These are phyloP conservation scores for Blastomyces parvus DNA, from an alignment of 2,329 filamentous ascomycete genomes.

Conservation along the genomic window DNA sequence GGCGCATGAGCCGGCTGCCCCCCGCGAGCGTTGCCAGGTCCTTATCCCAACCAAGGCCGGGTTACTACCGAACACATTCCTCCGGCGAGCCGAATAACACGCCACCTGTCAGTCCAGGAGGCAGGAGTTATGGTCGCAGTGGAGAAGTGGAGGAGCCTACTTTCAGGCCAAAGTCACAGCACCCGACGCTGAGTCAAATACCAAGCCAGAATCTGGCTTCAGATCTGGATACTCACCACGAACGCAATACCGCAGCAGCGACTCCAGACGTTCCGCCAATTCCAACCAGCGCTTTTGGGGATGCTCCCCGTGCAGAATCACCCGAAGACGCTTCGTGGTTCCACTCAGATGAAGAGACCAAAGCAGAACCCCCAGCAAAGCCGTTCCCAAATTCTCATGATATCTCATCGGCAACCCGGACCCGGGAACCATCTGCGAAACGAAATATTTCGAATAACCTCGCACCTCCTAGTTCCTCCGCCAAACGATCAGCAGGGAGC, in stretches of 20 bases:
- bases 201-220: slow-evolving; percentile 43
- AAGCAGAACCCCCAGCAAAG: slow-evolving; percentile 11
- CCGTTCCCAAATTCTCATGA: slow-evolving; percentile 18
- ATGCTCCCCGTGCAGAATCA: slow-evolving; percentile 25
- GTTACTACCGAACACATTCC: slow-evolving; percentile 69
- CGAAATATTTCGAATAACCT: slow-evolving; percentile 35
- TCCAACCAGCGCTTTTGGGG: slow-evolving; percentile 18
- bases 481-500: slow-evolving; percentile 36
- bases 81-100: slow-evolving; percentile 42
- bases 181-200: slow-evolving; percentile 61
- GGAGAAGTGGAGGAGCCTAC: slow-evolving; percentile 37
- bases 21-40: slow-evolving; percentile 76
- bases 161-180: slow-evolving; percentile 60
- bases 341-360: slow-evolving; percentile 9
- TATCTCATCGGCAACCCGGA: slow-evolving; percentile 20
- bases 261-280: slow-evolving; percentile 13
- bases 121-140: slow-evolving; percentile 23
- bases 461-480: slow-evolving; percentile 39
- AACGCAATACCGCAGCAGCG: slow-evolving; percentile 15
- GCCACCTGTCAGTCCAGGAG: slow-evolving; percentile 31
- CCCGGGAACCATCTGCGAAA: slow-evolving; percentile 26
- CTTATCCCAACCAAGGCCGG: slow-evolving; percentile 64
- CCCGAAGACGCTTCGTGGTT: slow-evolving; percentile 21
- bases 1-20: slow-evolving; percentile 74
- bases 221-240: slow-evolving; percentile 27